Evolutionary conservation across 1,284 basidiomycete genomes (phyloP).

Genomic region (Naganishia albida): DNA sequence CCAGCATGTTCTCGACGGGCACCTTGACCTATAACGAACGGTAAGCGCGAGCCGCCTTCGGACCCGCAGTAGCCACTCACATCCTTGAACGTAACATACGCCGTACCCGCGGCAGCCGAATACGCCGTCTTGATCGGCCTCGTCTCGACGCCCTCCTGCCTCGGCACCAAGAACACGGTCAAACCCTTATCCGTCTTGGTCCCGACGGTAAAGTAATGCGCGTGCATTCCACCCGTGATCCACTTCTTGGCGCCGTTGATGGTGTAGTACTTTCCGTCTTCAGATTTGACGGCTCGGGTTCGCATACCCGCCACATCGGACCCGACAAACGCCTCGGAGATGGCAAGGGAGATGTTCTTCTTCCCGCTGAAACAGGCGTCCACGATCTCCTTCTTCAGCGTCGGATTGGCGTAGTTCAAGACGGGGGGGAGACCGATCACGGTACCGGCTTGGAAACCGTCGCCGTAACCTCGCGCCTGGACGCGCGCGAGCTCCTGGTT

Average conservation of each 20-base stretch:
- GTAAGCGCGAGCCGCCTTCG: neutral
- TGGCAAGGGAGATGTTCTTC: conserved; percentile 72
- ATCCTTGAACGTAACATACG: conserved; percentile 84
- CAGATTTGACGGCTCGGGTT: conserved; percentile 77
- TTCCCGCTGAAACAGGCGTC: conserved; percentile 77
- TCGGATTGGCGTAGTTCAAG: conserved; percentile 60
- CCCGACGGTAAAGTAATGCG: conserved; percentile 53
- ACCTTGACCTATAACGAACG: conserved; percentile 62
- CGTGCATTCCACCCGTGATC: conserved; percentile 80
- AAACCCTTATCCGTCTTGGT: conserved; percentile 65
- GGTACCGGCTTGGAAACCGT: conserved; percentile 72
- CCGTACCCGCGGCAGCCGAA: conserved; percentile 71
- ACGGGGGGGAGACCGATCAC: conserved; percentile 71
- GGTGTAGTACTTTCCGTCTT: conserved; percentile 74
- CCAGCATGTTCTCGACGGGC: conserved; percentile 81
- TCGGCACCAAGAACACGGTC: conserved; percentile 78
- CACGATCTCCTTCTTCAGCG: conserved; percentile 71
- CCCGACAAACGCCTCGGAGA: conserved; percentile 88
- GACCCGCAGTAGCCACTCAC: neutral
- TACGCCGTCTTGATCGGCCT: conserved; percentile 83
- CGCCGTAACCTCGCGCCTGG: conserved; percentile 79
- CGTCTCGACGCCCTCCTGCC: conserved; percentile 76
- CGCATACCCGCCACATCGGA: conserved; percentile 82
- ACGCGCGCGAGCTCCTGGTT: conserved; percentile 80
- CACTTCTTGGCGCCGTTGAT: conserved; percentile 87